Conservation (phyloP, 129 eudicot species). For the Centrapalus pauciflorus region DNA sequence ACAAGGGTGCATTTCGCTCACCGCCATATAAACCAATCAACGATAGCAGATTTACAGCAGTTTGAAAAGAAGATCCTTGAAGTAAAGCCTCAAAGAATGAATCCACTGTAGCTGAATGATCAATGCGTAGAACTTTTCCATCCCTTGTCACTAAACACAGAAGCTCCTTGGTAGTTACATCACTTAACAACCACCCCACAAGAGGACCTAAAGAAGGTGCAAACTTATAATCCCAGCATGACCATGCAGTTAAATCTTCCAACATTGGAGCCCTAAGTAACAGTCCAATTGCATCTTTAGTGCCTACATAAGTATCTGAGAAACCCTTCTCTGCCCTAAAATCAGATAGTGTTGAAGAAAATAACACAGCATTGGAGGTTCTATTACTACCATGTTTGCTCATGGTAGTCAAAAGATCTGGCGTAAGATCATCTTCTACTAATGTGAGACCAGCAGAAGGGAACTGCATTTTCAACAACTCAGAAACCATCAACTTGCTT, state of each 20-base stretch:
- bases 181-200: conserved; percentile 66
- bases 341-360: conserved; percentile 59
- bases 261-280: conserved; percentile 78
- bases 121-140: conserved; percentile 68
- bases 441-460: conserved; percentile 60
- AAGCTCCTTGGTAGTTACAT: conserved; percentile 61
- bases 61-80: conserved; percentile 53
- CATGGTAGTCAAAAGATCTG: conserved; percentile 18
- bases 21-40: conserved; percentile 68
- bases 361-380: conserved; percentile 42
- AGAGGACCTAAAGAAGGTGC: conserved; percentile 90
- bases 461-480: conserved; percentile 62
- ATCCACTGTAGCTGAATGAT: conserved; percentile 73
- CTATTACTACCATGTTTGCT: conserved; percentile 24
- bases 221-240: conserved; percentile 68
- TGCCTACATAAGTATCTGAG: conserved; percentile 18
- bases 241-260: conserved; percentile 64
- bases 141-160: conserved; percentile 66
- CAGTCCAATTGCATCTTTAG: conserved; percentile 58
- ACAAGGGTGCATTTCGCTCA: conserved; percentile 45
- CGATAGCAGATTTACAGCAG: conserved; percentile 69
- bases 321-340: conserved; percentile 18
- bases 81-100: conserved; percentile 63
- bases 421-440: conserved; percentile 24
- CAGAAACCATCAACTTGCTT: conserved; percentile 44